phyloP scores from a whole-genome alignment of 1,139 yeast species.

The Yamadazyma dendronema region DNA sequence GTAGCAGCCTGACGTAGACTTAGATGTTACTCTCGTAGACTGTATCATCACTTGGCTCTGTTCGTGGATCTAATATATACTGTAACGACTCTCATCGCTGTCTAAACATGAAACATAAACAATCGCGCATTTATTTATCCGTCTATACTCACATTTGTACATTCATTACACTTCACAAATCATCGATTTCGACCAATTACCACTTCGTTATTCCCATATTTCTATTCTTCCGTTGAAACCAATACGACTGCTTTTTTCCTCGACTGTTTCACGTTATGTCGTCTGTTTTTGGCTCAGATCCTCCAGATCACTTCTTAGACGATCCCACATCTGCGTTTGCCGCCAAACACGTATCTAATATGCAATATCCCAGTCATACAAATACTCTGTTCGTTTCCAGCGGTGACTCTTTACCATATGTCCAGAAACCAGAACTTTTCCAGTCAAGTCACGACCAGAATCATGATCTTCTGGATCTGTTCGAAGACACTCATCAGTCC shows the following conservation, averaged over 20 bases:
- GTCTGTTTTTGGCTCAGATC: background rate
- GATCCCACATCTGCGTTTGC: constrained; percentile 5
- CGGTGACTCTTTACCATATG: constrained; percentile 1
- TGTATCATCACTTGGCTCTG: background rate
- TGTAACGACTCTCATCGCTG: no score
- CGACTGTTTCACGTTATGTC: background rate
- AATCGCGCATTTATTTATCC: constrained; percentile 1
- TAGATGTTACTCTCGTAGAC: no score
- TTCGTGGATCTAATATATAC: background rate
- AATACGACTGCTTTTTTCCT: background rate
- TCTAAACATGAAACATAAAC: no score
- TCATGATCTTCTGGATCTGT: background rate
- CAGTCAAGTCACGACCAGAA: background rate
- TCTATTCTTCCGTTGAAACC: background rate
- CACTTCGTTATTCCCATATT: background rate
- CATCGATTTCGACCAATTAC: background rate
- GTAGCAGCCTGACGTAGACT: no score
- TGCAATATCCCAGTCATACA: background rate
- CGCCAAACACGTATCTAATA: constrained; percentile 1
- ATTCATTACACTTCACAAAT: background rate
- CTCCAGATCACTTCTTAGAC: constrained; percentile 1
- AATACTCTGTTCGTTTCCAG: constrained; percentile 3
- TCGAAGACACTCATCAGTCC: background rate
- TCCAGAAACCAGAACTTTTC: background rate
- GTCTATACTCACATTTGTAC: background rate